These are phyloP conservation scores for Sporothrix pallida DNA, from an alignment of 2,329 filamentous ascomycete species.

Conservation along the genomic window DNA sequence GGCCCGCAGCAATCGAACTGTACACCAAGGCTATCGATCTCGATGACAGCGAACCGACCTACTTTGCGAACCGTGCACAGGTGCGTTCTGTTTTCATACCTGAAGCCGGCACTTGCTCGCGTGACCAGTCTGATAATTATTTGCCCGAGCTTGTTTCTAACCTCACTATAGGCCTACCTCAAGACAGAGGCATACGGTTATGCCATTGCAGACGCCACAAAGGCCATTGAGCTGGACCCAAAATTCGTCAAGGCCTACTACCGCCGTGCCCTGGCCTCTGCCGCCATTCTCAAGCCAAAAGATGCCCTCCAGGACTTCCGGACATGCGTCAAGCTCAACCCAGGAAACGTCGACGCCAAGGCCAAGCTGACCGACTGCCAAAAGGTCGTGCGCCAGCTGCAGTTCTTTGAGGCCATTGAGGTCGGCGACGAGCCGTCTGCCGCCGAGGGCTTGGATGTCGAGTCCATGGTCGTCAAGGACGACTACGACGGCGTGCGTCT, in stretches of 20 bases:
- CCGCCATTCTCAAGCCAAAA: slow-evolving; percentile 85
- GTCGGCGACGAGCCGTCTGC: slow-evolving; percentile 90
- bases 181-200: slow-evolving; percentile 96
- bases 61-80: slow-evolving; percentile 94
- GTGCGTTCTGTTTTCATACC: slow-evolving; percentile 55
- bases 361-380: slow-evolving; percentile 91
- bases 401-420: slow-evolving; percentile 95
- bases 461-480: slow-evolving; percentile 80
- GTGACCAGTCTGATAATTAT: too few relatives aligned
- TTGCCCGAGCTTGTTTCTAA: too few relatives aligned
- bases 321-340: slow-evolving; percentile 84
- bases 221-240: slow-evolving; percentile 87
- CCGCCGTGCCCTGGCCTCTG: slow-evolving; percentile 87
- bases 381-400: slow-evolving; percentile 88
- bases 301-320: slow-evolving; percentile 93
- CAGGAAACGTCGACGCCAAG: slow-evolving; percentile 86
- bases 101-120: not conserved
- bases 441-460: slow-evolving; percentile 86
- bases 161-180: slow-evolving; percentile 75
- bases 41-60: slow-evolving; percentile 83
- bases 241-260: slow-evolving; percentile 95
- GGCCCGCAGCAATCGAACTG: slow-evolving; percentile 77
- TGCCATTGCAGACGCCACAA: slow-evolving; percentile 87
- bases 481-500: slow-evolving; percentile 84
- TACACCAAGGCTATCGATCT: slow-evolving; percentile 88